Evolutionary conservation across 495 filamentous ascomycete genomes (phyloP), one percentile per base, ranked within the genome.

Genomic region (Neurospora sp.): DNA sequence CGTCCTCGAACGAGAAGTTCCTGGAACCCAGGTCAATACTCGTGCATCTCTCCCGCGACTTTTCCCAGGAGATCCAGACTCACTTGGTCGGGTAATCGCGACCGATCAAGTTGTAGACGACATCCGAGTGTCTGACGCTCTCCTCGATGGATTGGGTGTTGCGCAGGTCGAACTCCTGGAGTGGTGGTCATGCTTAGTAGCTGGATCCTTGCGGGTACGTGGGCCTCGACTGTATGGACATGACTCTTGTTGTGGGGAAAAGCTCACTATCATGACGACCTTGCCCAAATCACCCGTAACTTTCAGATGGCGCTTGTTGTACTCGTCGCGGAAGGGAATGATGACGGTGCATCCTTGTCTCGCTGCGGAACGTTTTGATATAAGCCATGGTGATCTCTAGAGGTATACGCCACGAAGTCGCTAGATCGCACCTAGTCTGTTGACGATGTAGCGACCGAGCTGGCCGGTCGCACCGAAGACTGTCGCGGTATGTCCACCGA

Each of bases 401-500:
- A 69, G 37, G 14, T 27, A 8, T 38, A 27, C 48, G 71, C 54
- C 75, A 69, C 59, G 70, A 35, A n/a, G 70, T 41, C 62, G 54
- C 42, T 37, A 54, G 23, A 72, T 66, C 54, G 76, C 88, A 97
- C 96, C 96, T 79, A 99, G 90, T 78, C 92, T 89, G 84, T 97
- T 96, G 78, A 98, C 96, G 83, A 99, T 96, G 82, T 99, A 99
- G 78, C 96, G 91, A 78, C 96, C 96, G 46, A 99, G 87, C 82
- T 96, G 94, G 75, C 96, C 96, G 54, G 95, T 97, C 75, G 96
- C 96, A 83, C 96, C 96, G 83, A 99, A 99, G 78, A 99, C 94
- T 54, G 96, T 99, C 41, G 92, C 94, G 74, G 94, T 98, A 83
- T 98, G 93, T 71, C 93, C 94, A 93, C 86, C 76, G 70, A 80